Evolutionary conservation across 1,139 yeast genomes (phyloP).

Genomic region (Sugiyamaella grinbergsii): DNA sequence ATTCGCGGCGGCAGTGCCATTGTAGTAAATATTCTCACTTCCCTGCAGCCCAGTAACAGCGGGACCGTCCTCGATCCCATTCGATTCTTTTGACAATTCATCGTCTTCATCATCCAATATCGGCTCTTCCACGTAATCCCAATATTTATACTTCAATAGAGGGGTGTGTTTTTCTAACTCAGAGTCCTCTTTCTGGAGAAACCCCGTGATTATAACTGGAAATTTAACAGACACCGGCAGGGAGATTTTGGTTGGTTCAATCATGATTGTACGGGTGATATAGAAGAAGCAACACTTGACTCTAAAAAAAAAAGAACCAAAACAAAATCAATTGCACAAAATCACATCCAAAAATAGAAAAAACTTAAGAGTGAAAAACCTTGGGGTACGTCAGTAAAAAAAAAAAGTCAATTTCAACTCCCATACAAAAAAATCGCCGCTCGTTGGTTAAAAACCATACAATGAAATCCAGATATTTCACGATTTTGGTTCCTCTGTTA

Average conservation of each 20-base stretch:
- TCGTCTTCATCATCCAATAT: slow-evolving; percentile 38
- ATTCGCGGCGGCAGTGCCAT: no score
- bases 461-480: not conserved
- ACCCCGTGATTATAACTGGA: slow-evolving; percentile 65
- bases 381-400: slow-evolving; percentile 4
- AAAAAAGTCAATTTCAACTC: not conserved
- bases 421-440: not conserved
- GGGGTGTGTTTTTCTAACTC: slow-evolving; percentile 55
- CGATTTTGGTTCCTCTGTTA: not conserved
- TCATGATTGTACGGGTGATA: slow-evolving; percentile 6
- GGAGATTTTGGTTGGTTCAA: slow-evolving; percentile 16
- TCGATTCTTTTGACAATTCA: not conserved
- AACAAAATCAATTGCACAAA: not conserved
- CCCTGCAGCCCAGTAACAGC: not conserved
- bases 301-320: not conserved
- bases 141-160: slow-evolving; percentile 63
- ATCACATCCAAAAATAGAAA: not conserved
- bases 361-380: no score
- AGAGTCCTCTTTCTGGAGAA: slow-evolving; percentile 52
- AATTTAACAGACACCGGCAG: slow-evolving; percentile 63
- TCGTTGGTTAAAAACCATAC: no score
- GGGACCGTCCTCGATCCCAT: not conserved
- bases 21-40: no score
- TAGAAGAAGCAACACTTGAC: no score
- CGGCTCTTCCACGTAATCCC: slow-evolving; percentile 53